phyloP scores from a whole-genome alignment of 176 grass and related monocot species.

The Rhipidocladum racemiflorum region DNA sequence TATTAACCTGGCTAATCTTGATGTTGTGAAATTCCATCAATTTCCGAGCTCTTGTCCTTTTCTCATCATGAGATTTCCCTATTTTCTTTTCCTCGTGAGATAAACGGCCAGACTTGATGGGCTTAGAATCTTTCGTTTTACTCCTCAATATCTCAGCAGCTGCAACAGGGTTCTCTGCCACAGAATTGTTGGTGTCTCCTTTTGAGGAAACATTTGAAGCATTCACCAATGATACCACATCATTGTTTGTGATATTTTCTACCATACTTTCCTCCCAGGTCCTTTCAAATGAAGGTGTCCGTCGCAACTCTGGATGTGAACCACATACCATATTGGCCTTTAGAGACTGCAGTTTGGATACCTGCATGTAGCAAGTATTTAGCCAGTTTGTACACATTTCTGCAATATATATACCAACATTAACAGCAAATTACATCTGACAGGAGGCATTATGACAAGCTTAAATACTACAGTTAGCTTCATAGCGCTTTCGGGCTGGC shows the following conservation, averaged over 20 bases:
- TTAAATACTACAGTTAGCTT: constrained; percentile 2
- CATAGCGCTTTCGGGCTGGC: background rate
- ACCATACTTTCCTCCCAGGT: constrained; percentile 62
- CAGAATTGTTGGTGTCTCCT: constrained; percentile 51
- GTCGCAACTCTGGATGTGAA: constrained; percentile 75
- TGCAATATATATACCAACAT: background rate
- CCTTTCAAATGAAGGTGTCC: constrained; percentile 79
- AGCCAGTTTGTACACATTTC: background rate
- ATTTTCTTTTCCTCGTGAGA: constrained; percentile 91
- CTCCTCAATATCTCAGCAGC: constrained; percentile 53
- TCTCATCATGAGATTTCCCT: constrained; percentile 85
- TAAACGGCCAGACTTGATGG: constrained; percentile 63
- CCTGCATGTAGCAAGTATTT: constrained; percentile 51
- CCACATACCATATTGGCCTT: constrained; percentile 98
- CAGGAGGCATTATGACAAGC: constrained; percentile 4
- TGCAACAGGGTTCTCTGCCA: constrained; percentile 48
- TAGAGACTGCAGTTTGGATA: constrained; percentile 85
- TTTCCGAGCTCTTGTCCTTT: constrained; percentile 71
- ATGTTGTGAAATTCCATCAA: constrained; percentile 97
- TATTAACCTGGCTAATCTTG: constrained; percentile 95
- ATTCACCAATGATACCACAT: constrained; percentile 57
- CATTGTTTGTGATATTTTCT: constrained; percentile 61
- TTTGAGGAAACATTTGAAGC: constrained; percentile 61
- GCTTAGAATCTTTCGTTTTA: constrained; percentile 82
- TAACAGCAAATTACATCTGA: constrained; percentile 4